phyloP scores from a whole-genome alignment of 495 filamentous ascomycete genomes.

The Articulospora tetracladia region DNA sequence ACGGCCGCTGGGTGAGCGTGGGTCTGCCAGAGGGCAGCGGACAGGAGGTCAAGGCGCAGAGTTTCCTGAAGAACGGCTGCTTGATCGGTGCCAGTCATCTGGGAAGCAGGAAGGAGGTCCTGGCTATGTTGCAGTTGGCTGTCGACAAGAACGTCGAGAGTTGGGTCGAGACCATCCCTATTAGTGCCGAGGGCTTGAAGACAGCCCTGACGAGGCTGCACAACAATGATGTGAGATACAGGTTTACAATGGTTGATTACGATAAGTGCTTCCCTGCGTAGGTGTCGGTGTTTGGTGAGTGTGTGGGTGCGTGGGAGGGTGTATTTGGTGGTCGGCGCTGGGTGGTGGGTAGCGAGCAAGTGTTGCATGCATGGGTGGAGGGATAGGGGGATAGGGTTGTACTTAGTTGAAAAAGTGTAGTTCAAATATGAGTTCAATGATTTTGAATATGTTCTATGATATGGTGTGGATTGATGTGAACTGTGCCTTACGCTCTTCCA shows the following conservation, averaged over 20 bases:
- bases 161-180: conserved; percentile 75
- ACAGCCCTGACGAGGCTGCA: conserved; percentile 64
- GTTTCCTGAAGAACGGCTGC: conserved; percentile 71
- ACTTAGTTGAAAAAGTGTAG: no score
- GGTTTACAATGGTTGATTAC: conserved; percentile 44
- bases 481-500: no score
- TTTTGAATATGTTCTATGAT: no score
- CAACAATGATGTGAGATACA: conserved; percentile 63
- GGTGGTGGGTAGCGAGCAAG: no score
- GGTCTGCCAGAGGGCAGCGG: conserved; percentile 81
- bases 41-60: conserved; percentile 70
- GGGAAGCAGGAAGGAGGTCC: conserved; percentile 74
- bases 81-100: conserved; percentile 80
- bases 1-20: conserved; percentile 77
- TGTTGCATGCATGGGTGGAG: no score
- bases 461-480: no score
- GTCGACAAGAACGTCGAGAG: conserved; percentile 76
- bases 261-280: conserved; percentile 32
- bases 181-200: conserved; percentile 65
- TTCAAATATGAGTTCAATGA: no score
- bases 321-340: background rate
- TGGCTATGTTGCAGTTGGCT: conserved; percentile 79
- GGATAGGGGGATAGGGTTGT: no score
- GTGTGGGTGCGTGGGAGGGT: background rate
- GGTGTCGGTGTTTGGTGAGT: background rate